phyloP scores from a whole-genome alignment of 2,329 filamentous ascomycete species.

The Cladophialophora yegresii region DNA sequence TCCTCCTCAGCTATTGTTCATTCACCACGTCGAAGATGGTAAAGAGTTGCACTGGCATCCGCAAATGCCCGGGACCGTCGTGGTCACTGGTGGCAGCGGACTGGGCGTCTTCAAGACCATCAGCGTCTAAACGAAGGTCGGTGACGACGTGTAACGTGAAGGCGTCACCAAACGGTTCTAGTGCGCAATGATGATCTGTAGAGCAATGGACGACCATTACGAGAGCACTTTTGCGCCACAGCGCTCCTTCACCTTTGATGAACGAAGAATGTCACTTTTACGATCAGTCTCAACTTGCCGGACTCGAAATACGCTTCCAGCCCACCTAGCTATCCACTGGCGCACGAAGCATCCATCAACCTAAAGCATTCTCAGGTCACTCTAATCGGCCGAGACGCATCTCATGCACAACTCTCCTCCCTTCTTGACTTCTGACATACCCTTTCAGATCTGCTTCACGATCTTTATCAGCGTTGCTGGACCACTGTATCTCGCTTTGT shows the following conservation, averaged over 20 bases:
- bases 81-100: conserved; percentile 83
- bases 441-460: conserved; percentile 16
- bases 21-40: conserved; percentile 91
- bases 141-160: neutral
- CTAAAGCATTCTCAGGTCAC: neutral
- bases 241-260: neutral
- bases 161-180: neutral
- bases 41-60: conserved; percentile 98
- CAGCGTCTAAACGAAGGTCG: conserved; percentile 60
- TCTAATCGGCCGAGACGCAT: neutral
- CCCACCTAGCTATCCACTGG: neutral
- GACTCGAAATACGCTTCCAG: neutral
- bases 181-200: neutral
- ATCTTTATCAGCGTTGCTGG: conserved; percentile 6
- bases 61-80: conserved; percentile 85
- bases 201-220: neutral
- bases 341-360: neutral
- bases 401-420: neutral
- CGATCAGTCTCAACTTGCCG: neutral
- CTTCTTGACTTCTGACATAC: neutral
- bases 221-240: neutral
- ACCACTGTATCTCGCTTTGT: conserved; percentile 13
- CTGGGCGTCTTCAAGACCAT: conserved; percentile 85
- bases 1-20: conserved; percentile 90
- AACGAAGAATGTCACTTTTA: neutral